Evolutionary conservation across 2,329 filamentous ascomycete species (phyloP), one percentile per base, ranked within the genome.

Genomic region (Claviceps sp.): DNA sequence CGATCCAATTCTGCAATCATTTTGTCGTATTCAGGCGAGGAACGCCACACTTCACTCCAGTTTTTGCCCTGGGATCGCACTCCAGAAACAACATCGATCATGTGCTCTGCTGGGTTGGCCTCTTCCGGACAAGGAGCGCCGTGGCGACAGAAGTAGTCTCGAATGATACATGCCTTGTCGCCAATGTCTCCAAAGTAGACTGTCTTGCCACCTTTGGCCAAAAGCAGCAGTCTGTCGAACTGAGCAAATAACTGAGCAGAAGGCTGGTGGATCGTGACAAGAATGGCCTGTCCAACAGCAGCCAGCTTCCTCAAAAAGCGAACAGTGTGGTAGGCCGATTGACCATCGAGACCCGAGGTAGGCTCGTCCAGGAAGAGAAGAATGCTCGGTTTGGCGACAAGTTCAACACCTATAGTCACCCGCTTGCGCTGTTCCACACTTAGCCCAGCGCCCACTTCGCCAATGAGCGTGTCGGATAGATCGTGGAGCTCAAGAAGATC

Each of bases 31-130:
- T 87, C 75, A 1, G 77, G 70, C 0, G 80, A 88, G n/a, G 73
- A 73, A 18, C 75, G 69, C 85, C 85, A 89, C 56, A 87, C 76
- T 40, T 85, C 72, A 61, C 82, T 83, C 83, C 82, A 87, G 61
- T 87, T 76, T 44, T 56, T 71, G 59, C 59, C 66, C 50, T 67
- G 70, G 0, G 71, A 73, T 1, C 75, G 60, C 38, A 66, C 62
- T 0, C 77, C 77, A 1, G 77, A 76, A 14, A 76, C 73, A 18
- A 76, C 72, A 48, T 78, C 73, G 50, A 89, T 78, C 81, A 89
- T 88, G 71, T 82, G 86, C 63, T 89, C 85, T 0, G 85, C 85
- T 1, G 84, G 84, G 59, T 89, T 89, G 18, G 78, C 79, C 0
- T 79, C 76, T 0, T 70, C 56, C 0, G 77, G 75, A 55, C 84